A percentile compares a stretch with the other conserved stretches of the same genome.
Evolutionary conservation across 768 basidiomycete genomes (phyloP).

Genomic region (Boletus patriciae): DNA sequence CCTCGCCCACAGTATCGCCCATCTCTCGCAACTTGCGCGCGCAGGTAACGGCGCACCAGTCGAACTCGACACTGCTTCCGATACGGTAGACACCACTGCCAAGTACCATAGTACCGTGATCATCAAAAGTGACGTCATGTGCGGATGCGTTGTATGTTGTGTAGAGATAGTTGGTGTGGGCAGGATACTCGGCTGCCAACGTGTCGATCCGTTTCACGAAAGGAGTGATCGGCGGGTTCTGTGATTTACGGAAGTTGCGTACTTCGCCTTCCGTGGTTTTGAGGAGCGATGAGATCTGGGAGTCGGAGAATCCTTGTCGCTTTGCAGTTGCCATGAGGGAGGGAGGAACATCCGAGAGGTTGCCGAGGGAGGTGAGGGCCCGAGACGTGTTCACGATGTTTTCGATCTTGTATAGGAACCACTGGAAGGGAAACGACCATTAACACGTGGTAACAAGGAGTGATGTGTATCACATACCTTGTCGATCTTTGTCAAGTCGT

Average conservation of each 20-base stretch:
- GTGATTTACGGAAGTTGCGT: constrained; percentile 81
- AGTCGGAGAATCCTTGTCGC: constrained; percentile 92
- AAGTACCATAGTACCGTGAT: constrained; percentile 98
- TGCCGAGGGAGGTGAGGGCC: constrained; percentile 65
- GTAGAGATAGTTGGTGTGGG: constrained; percentile 98
- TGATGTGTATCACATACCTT: constrained; percentile 49
- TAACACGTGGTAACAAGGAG: not conserved
- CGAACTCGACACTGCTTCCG: constrained; percentile 98
- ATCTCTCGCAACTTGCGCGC: constrained; percentile 88
- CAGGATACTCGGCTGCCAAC: constrained; percentile 97
- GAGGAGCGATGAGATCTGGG: constrained; percentile 85
- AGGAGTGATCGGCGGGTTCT: constrained; percentile 73
- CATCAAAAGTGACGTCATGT: constrained; percentile 94
- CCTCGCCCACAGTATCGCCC: constrained; percentile 44
- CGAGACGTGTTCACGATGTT: constrained; percentile 93
- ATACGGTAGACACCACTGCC: constrained; percentile 98
- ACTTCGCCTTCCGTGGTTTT: constrained; percentile 72
- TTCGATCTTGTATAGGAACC: constrained; percentile 99
- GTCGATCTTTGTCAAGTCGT: constrained; percentile 97
- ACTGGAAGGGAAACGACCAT: constrained; percentile 45
- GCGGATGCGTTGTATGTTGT: constrained; percentile 97
- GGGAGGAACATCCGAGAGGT: constrained; percentile 65
- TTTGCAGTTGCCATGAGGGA: constrained; percentile 87
- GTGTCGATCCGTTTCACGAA: constrained; percentile 99
- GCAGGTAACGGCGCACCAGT: constrained; percentile 99